These are phyloP conservation scores for Collybiopsis luxurians DNA, from an alignment of 768 basidiomycete species.

Conservation along the genomic window DNA sequence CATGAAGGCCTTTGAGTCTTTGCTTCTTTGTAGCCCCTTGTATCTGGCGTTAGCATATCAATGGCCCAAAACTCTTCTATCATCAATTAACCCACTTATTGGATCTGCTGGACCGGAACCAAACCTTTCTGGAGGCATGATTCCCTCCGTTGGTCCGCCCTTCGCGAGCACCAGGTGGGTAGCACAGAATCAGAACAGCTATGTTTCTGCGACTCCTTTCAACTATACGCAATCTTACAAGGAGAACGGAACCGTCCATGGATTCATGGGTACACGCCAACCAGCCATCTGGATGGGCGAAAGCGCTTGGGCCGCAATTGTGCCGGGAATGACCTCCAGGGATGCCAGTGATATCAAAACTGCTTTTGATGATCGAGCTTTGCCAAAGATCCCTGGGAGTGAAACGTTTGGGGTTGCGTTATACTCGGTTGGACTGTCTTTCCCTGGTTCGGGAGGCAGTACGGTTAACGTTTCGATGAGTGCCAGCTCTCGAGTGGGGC, in stretches of 20 bases:
- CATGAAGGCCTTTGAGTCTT: background rate
- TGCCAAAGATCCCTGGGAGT: conserved; percentile 47
- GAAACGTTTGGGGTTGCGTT: conserved; percentile 54
- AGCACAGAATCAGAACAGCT: conserved; percentile 75
- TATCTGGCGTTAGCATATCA: background rate
- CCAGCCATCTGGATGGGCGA: conserved; percentile 92
- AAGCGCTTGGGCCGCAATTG: conserved; percentile 59
- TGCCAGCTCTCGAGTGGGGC: conserved; percentile 72
- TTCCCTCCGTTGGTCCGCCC: conserved; percentile 67
- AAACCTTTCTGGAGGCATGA: conserved; percentile 57
- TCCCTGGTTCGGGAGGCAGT: conserved; percentile 43
- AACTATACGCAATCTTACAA: conserved; percentile 47
- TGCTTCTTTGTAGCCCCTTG: background rate
- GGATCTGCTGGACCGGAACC: conserved; percentile 6
- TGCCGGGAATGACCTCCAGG: conserved; percentile 47
- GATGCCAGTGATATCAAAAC: conserved; percentile 37
- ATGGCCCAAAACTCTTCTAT: conserved; percentile 1
- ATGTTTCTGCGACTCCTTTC: conserved; percentile 70
- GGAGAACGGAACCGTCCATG: conserved; percentile 45
- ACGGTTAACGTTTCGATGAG: conserved; percentile 55
- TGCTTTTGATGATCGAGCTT: conserved; percentile 57
- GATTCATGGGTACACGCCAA: conserved; percentile 79
- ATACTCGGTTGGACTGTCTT: conserved; percentile 54
- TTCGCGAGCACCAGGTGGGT: conserved; percentile 89
- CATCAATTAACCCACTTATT: conserved; percentile 2